Conservation (phyloP, 257 asterid species). For the Verbena officinalis region DNA sequence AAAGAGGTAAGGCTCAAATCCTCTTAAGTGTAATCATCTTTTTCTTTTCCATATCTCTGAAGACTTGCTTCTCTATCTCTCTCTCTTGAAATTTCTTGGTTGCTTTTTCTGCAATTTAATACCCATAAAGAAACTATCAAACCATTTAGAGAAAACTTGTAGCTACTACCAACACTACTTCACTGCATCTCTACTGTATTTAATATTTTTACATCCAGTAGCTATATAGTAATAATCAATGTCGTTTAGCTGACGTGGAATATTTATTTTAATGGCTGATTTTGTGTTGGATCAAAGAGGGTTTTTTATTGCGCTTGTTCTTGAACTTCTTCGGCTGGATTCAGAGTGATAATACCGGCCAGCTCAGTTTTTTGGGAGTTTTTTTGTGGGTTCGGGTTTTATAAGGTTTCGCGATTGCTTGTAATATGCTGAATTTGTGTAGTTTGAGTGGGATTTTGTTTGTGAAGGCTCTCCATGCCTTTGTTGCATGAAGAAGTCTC, state of each 20-base stretch:
- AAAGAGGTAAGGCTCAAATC: slow-evolving; percentile 19
- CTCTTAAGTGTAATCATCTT: slow-evolving; percentile 56
- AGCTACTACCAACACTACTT: slow-evolving; percentile 35
- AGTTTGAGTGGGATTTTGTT: slow-evolving; percentile 50
- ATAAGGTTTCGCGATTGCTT: slow-evolving; percentile 30
- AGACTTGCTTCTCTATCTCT: slow-evolving; percentile 45
- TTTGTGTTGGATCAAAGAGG: background rate
- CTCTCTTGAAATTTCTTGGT: slow-evolving; percentile 22
- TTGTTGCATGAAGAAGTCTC: slow-evolving; percentile 46
- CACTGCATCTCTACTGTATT: slow-evolving; percentile 26
- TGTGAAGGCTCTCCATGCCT: slow-evolving; percentile 55
- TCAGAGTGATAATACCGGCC: slow-evolving; percentile 36
- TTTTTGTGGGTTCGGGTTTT: slow-evolving; percentile 26
- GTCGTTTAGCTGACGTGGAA: background rate
- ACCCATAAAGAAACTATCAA: slow-evolving; percentile 45
- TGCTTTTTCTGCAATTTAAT: slow-evolving; percentile 46
- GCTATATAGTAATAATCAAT: slow-evolving; percentile 14
- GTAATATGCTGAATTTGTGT: slow-evolving; percentile 42
- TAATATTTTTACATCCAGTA: background rate
- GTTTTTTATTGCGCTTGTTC: slow-evolving; percentile 26
- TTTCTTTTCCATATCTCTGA: slow-evolving; percentile 57
- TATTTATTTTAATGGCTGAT: slow-evolving; percentile 10
- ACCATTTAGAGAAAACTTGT: slow-evolving; percentile 43
- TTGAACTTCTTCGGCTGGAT: slow-evolving; percentile 55
- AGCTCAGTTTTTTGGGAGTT: slow-evolving; percentile 23